Conservation (phyloP, 2,329 filamentous ascomycete species). For the Xylaria polymorpha region DNA sequence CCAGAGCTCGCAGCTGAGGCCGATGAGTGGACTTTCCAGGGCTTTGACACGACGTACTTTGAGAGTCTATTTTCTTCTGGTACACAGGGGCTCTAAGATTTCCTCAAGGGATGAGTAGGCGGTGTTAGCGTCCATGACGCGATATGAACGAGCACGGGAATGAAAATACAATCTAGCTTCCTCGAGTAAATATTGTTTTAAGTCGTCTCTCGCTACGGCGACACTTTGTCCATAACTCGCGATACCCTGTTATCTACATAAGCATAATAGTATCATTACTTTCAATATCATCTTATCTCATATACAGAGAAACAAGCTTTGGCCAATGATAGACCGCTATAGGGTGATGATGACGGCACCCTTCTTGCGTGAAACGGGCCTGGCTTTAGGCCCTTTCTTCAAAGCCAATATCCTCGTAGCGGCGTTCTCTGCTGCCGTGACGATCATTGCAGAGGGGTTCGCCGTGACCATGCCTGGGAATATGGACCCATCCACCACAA, state of each 20-base stretch:
- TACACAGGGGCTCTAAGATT: constrained; percentile 1
- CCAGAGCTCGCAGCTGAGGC: constrained; percentile 50
- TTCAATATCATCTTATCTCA: constrained; percentile 16
- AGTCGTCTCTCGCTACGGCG: constrained; percentile 6
- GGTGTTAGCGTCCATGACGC: neutral
- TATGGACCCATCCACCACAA: constrained; percentile 75
- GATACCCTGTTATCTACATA: constrained; percentile 13
- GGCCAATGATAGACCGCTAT: neutral
- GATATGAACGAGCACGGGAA: constrained; percentile 1
- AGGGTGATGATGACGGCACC: constrained; percentile 44
- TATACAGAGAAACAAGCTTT: constrained; percentile 38
- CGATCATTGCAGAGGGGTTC: constrained; percentile 66
- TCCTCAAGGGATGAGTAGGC: neutral
- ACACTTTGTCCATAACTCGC: constrained; percentile 30
- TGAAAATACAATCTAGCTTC: neutral
- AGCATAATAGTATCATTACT: constrained; percentile 9
- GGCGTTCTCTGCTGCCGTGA: constrained; percentile 55
- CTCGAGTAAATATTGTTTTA: neutral
- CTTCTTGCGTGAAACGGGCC: constrained; percentile 36
- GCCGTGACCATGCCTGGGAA: constrained; percentile 76
- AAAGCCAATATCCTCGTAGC: constrained; percentile 51
- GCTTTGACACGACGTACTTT: constrained; percentile 50
- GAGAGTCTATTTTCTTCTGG: constrained; percentile 43
- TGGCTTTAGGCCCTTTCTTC: constrained; percentile 33
- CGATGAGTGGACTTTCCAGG: constrained; percentile 56